Base-by-base conservation (phyloP, 352 stramenopile species). In the Pythium periplocum region DNA sequence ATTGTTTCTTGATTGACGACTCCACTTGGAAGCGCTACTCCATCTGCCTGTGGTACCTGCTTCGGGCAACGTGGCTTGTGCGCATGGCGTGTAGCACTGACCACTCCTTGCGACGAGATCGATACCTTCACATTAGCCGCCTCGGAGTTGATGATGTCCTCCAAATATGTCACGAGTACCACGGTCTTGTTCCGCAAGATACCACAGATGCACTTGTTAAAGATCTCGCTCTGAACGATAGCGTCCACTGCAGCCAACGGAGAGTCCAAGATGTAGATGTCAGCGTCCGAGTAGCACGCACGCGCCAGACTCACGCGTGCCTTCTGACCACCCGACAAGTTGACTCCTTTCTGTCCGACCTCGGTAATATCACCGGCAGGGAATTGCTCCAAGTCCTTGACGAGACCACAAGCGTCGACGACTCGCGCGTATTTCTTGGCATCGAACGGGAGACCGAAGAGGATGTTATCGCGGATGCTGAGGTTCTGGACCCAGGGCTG, bases 401-500 rank as follows among this genome's bases (percentile, higher is more conserved):
- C 37, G 4, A 98, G 64, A 4, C 81, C 83, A 59, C 91, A 98
- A 4, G 78, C 77, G 45, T 83, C 59, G 5, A 97, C 40, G n/a
- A 90, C 77, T 10, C 53, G 57, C 7, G 73, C 57, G 53, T 90
- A 93, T 51, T 68, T 75, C 4, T 62, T 62, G 31, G 53, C 51
- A 37, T 90, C 65, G 32, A 69, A 88, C 5, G 57, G 60, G 44
- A 73, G 60, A 5, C 92, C 90, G 66, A 98, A 98, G 3, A 98
- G 67, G 54, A 99, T 96, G 71, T 99, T 99, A 30, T 98, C 86
- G 12, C 76, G 71, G 2, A 99, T 62, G 1, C 83, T 96, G 50
- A 85, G 87, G 75, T 98, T 98, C 61, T 98, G 82, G 48, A 99
- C 98, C 73, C 96, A 98, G n/a, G 92, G 62, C 36, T 91, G 77